Conservation (phyloP, 1,139 yeast genomes). For the Pichia sp. region DNA sequence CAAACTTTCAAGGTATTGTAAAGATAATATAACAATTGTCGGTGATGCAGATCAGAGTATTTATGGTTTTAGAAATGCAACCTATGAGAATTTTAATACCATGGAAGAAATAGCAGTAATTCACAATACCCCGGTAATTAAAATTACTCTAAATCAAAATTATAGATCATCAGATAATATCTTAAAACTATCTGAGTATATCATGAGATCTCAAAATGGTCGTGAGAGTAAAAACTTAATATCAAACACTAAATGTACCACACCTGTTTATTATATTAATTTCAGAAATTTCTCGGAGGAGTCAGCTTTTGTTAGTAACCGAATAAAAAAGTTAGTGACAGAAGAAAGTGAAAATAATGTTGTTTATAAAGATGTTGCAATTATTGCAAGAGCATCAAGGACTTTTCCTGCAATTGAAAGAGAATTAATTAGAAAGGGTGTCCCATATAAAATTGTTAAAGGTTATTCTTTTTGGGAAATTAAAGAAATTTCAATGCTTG, state of each 20-base stretch:
- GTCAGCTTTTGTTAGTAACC: slow-evolving; percentile 6
- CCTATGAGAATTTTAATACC: slow-evolving; percentile 54
- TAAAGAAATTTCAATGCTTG: slow-evolving; percentile 54
- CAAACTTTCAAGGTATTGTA: slow-evolving; percentile 36
- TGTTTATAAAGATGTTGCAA: slow-evolving; percentile 54
- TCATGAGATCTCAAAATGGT: slow-evolving; percentile 56
- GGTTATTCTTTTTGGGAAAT: slow-evolving; percentile 81
- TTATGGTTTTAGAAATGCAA: slow-evolving; percentile 82
- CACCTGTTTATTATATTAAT: slow-evolving; percentile 35
- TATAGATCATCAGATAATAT: slow-evolving; percentile 75
- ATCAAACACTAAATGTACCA: slow-evolving; percentile 39
- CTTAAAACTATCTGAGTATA: slow-evolving; percentile 53
- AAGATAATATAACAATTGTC: slow-evolving; percentile 65
- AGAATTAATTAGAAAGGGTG: slow-evolving; percentile 43
- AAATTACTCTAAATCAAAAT: slow-evolving; percentile 50
- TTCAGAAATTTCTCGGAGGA: slow-evolving; percentile 1
- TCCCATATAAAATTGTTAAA: slow-evolving; percentile 63
- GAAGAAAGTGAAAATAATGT: slow-evolving; percentile 27
- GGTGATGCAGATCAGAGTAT: slow-evolving; percentile 98
- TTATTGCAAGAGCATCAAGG: slow-evolving; percentile 53
- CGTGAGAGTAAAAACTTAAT: slow-evolving; percentile 40
- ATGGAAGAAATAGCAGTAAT: slow-evolving; percentile 47
- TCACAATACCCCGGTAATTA: slow-evolving; percentile 22
- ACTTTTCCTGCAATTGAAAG: slow-evolving; percentile 58
- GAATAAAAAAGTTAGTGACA: slow-evolving; percentile 4